Percentiles rank a stretch among this genome's conserved stretches.
phyloP scores from a whole-genome alignment of 805 yeast genomes.

The Candida insectalens region DNA sequence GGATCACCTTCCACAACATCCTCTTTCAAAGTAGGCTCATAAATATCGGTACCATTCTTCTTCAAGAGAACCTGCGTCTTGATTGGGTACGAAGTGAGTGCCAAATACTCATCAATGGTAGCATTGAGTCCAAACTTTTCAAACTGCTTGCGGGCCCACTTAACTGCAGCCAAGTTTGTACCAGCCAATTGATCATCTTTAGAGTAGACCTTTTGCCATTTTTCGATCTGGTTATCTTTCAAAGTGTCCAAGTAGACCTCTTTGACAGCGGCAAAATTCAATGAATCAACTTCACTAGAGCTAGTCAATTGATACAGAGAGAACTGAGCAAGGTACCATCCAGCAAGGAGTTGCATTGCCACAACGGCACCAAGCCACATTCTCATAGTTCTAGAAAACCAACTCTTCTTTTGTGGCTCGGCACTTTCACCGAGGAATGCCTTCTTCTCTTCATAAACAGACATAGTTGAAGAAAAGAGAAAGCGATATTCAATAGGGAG shows the following conservation, averaged over 20 bases:
- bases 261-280: neutral
- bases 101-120: conserved; percentile 47
- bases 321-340: neutral
- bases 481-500: too few species aligned
- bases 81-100: conserved; percentile 55
- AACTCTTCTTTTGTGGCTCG: too few species aligned
- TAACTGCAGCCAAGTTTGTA: conserved; percentile 34
- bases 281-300: too few species aligned
- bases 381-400: too few species aligned
- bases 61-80: conserved; percentile 39
- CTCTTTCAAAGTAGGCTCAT: conserved; percentile 44
- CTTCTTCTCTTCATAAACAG: too few species aligned
- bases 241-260: conserved; percentile 15
- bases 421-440: too few species aligned
- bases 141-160: conserved; percentile 52
- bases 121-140: conserved; percentile 46
- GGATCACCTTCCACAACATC: conserved; percentile 40
- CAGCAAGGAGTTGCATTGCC: neutral
- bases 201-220: conserved; percentile 48
- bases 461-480: too few species aligned
- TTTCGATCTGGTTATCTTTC: conserved; percentile 31
- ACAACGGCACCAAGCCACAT: too few species aligned
- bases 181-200: conserved; percentile 52
- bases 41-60: conserved; percentile 20
- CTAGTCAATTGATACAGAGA: neutral